Evolutionary conservation across 768 basidiomycete genomes (phyloP), one percentile per base, ranked within the genome.

Genomic region (Rhizopogon vesiculosus): DNA sequence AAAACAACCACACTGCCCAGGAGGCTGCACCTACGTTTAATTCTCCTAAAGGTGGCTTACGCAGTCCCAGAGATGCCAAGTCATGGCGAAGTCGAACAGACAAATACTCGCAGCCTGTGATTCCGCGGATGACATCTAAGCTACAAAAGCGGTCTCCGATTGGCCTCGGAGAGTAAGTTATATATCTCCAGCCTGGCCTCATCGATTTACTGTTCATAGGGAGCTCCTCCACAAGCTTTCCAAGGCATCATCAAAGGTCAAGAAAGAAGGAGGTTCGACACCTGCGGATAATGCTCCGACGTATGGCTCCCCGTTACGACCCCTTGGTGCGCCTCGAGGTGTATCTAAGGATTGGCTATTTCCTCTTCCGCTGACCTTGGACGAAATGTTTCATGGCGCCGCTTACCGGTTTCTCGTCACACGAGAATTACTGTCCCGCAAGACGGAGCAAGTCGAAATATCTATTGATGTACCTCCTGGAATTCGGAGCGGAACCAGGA

Each of bases 281-380:
- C 42, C 56, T 18, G 60, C 62, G 40, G 45, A 60, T 44, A 59
- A 67, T 29, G 53, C 59, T 42, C 59, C 45, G 9, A 48, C 61
- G 2, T 76, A 70, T 53, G 68, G 66, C 6, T 71, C 76, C 35
- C 77, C 77, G 12, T 68, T 80, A 16, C 68, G 55, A 62, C 65
- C 57, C 66, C 78, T 57, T 66, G 78, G 61, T 70, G 76, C 56
- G 59, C 76, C 57, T 51, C 62, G 69, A 42, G 76, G 76, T 28
- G 59, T 65, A 42, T 74, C 77, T 31, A 78, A 78, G 58, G 86
- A 87, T 64, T 88, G 86, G 85, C 72, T 79, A n/a, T 87, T 85
- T 69, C 79, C 84, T 0, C 77, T 89, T 5, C 72, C 75, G 16
- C 68, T 87, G 53, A 76, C 80, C 1, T 76, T 89, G 18, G 83